These are phyloP conservation scores for Colletotrichum coccodes DNA, from an alignment of 2,329 filamentous ascomycete genomes.

Conservation along the genomic window DNA sequence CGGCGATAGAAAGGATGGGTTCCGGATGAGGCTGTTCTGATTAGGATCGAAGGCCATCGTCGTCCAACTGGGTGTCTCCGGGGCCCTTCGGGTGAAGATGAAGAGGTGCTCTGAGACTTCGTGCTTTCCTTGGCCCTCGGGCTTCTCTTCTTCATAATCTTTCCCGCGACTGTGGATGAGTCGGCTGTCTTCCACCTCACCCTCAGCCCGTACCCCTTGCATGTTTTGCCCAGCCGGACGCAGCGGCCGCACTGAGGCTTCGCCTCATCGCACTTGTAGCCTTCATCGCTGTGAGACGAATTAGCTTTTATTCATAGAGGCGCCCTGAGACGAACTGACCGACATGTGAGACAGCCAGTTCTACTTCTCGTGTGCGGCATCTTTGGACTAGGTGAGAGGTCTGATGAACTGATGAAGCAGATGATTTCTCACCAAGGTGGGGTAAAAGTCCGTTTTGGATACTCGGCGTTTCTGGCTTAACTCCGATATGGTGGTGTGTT, in stretches of 20 bases:
- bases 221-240: slow-evolving; percentile 40
- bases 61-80: not conserved
- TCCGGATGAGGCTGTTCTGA: slow-evolving; percentile 6
- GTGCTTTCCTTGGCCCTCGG: not conserved
- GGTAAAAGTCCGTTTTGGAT: not conserved
- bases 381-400: not conserved
- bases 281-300: slow-evolving; percentile 38
- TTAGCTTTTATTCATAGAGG: too few species aligned
- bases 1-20: slow-evolving; percentile 1
- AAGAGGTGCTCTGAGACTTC: rapidly evolving
- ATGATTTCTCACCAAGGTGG: not conserved
- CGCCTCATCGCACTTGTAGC: slow-evolving; percentile 46
- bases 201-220: slow-evolving; percentile 43
- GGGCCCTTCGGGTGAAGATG: not conserved
- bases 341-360: slow-evolving; percentile 28
- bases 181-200: slow-evolving; percentile 40
- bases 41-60: too few species aligned
- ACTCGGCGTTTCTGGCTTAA: not conserved
- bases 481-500: not conserved
- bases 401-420: not conserved
- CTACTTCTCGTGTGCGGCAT: slow-evolving; percentile 25
- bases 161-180: not conserved
- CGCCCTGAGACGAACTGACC: not conserved
- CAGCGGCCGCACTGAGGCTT: slow-evolving; percentile 43
- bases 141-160: not conserved